phyloP scores from a whole-genome alignment of 2,329 filamentous ascomycete species.

The Aspergillus sergii region DNA sequence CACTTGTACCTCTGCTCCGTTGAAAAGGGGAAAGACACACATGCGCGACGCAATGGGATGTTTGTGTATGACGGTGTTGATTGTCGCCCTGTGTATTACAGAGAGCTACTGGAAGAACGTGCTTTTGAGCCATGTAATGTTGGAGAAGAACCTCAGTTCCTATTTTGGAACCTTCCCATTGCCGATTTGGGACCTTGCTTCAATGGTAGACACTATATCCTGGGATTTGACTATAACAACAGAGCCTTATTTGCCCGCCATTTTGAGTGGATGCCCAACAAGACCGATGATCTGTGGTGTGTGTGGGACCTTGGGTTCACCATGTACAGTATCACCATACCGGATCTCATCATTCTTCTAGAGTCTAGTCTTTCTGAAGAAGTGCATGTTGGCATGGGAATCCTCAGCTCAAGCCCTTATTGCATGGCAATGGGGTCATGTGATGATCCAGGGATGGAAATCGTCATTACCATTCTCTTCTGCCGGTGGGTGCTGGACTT shows the following conservation, averaged over 20 bases:
- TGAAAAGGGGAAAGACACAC: constrained; percentile 23
- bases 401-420: constrained; percentile 27
- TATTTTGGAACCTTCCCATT: constrained; percentile 29
- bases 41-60: constrained; percentile 23
- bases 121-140: constrained; percentile 14
- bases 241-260: constrained; percentile 28
- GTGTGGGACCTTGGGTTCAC: constrained; percentile 31
- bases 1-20: constrained; percentile 33
- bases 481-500: constrained; percentile 35
- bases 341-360: constrained; percentile 26
- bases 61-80: constrained; percentile 29
- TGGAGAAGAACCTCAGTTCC: constrained; percentile 19
- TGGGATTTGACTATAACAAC: constrained; percentile 30
- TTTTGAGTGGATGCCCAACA: constrained; percentile 27
- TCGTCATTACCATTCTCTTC: constrained; percentile 33
- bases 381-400: constrained; percentile 22
- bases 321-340: constrained; percentile 26
- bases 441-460: constrained; percentile 35
- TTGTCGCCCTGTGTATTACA: constrained; percentile 26
- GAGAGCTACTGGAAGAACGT: constrained; percentile 22
- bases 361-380: constrained; percentile 21
- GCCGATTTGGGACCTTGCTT: constrained; percentile 19
- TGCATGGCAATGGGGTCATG: constrained; percentile 19
- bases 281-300: constrained; percentile 26
- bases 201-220: constrained; percentile 26